phyloP scores from a whole-genome alignment of 1,284 basidiomycete species.

The Boletus nobilissimus region DNA sequence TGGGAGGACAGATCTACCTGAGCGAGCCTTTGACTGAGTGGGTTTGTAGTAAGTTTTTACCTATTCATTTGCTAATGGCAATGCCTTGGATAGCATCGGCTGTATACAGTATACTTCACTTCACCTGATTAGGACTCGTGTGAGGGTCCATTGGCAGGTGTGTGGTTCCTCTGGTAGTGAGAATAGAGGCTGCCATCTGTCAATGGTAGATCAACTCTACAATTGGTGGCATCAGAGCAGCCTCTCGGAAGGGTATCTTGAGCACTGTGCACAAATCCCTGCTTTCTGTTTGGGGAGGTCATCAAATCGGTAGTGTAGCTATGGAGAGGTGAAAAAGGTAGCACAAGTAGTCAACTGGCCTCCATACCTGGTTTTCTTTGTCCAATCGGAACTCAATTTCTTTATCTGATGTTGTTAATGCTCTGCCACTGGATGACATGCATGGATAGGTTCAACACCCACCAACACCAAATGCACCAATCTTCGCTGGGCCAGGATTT shows the following conservation, averaged over 20 bases:
- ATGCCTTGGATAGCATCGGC: no score
- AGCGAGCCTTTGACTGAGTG: background rate
- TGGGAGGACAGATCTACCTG: background rate
- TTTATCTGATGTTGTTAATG: background rate
- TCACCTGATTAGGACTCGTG: no score
- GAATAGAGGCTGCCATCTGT: no score
- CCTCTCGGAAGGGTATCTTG: constrained; percentile 7
- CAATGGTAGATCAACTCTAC: constrained; percentile 2
- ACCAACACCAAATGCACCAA: constrained; percentile 27
- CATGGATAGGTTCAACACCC: constrained; percentile 1
- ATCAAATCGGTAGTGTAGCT: background rate
- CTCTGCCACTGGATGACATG: constrained; percentile 22
- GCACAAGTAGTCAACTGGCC: background rate
- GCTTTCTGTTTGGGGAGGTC: background rate
- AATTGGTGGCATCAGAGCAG: background rate
- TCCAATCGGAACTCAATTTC: constrained; percentile 7
- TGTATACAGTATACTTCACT: no score
- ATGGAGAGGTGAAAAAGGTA: background rate
- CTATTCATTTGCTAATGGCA: background rate
- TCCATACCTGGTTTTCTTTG: constrained; percentile 5
- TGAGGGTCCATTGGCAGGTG: no score
- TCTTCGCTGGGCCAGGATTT: constrained; percentile 10
- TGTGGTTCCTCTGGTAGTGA: no score
- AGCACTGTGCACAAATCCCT: constrained; percentile 12
- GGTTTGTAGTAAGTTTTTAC: background rate